A percentile compares a stretch with the other conserved stretches of the same genome.
Evolutionary conservation across 164 flowering plant genomes (phyloP).

Genomic region (Euptelea pleiosperma): DNA sequence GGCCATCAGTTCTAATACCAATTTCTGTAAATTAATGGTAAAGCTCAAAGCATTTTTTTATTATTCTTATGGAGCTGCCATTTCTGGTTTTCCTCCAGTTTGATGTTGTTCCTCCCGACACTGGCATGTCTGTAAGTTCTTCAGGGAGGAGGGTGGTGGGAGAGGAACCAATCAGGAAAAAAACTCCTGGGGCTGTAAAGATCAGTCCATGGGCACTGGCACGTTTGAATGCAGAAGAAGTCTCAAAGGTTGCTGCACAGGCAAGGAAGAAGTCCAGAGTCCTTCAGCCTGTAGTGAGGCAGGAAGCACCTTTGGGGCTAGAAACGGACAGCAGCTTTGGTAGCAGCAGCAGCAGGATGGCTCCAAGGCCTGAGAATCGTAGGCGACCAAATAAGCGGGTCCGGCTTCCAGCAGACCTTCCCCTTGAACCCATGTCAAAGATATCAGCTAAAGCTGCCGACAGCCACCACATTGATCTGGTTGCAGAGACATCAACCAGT

Average conservation of each 20-base stretch:
- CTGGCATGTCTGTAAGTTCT: slow-evolving; percentile 61
- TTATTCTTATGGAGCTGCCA: slow-evolving; percentile 9
- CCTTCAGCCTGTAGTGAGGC: slow-evolving; percentile 70
- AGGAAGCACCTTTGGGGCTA: slow-evolving; percentile 34
- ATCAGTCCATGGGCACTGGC: slow-evolving; percentile 96
- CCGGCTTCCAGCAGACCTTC: slow-evolving; percentile 66
- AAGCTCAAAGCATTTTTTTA: no score
- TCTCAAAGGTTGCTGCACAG: slow-evolving; percentile 81
- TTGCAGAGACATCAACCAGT: slow-evolving; percentile 40
- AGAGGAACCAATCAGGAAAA: slow-evolving; percentile 60
- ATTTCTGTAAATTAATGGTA: no score
- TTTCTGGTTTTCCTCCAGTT: slow-evolving; percentile 46
- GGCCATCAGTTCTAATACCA: no score
- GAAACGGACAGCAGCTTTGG: slow-evolving; percentile 74
- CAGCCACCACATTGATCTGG: slow-evolving; percentile 22
- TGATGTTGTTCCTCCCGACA: slow-evolving; percentile 93
- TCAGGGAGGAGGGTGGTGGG: slow-evolving; percentile 48
- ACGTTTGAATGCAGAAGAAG: slow-evolving; percentile 84
- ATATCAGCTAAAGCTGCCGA: slow-evolving; percentile 36
- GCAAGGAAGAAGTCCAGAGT: slow-evolving; percentile 86
- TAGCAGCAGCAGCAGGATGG: slow-evolving; percentile 59
- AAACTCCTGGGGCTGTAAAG: slow-evolving; percentile 63
- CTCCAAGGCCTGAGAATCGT: slow-evolving; percentile 49
- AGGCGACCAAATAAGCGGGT: slow-evolving; percentile 55
- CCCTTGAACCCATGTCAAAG: slow-evolving; percentile 38